phyloP scores from a whole-genome alignment of 371 early-diverging fungal species.

The Phascolomyces articulosus region DNA sequence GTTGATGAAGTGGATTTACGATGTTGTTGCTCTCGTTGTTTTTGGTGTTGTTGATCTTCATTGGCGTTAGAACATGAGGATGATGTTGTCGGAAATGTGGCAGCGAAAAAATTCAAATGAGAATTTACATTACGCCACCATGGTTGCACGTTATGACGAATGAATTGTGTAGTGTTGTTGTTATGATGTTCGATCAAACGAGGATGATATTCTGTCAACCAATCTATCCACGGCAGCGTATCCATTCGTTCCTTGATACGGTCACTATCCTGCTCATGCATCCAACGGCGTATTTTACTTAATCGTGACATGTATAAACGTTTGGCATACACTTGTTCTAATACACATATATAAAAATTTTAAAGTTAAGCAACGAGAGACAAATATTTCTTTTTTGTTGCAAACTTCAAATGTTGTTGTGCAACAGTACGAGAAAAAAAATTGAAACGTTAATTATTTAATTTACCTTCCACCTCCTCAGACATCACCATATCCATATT shows the following conservation, averaged over 20 bases:
- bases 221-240: constrained; percentile 52
- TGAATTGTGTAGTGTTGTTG: too few relatives aligned
- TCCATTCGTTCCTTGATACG: constrained; percentile 5
- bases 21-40: background rate
- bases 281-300: constrained; percentile 1
- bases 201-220: constrained; percentile 41
- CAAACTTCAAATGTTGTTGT: too few relatives aligned
- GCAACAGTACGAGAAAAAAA: too few relatives aligned
- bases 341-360: background rate
- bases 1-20: background rate
- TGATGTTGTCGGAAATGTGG: background rate
- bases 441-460: background rate
- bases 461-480: background rate
- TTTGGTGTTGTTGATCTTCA: background rate
- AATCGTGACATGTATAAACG: background rate
- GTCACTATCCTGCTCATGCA: background rate
- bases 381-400: too few relatives aligned
- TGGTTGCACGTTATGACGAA: constrained; percentile 6
- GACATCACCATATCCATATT: background rate
- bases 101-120: background rate
- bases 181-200: too few relatives aligned
- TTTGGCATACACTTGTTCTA: constrained; percentile 2
- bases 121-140: constrained; percentile 7
- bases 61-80: background rate
- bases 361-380: too few relatives aligned